Conservation (phyloP, 805 yeast genomes). For the Pichia deserticola region DNA sequence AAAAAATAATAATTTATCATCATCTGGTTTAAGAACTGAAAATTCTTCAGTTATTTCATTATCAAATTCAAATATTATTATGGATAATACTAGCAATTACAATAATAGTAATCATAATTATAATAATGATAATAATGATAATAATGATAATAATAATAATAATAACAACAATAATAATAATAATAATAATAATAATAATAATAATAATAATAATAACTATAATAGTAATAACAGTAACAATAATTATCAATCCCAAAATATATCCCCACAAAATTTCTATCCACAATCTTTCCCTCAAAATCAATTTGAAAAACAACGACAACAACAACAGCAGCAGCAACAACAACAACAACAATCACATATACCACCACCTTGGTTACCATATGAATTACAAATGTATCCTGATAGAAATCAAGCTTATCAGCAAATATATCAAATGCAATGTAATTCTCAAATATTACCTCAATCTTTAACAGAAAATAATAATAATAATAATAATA, state of each 20-base stretch:
- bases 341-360: background rate
- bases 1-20: conserved; percentile 4
- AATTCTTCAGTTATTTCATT: conserved; percentile 3
- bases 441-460: background rate
- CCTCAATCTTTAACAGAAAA: too few species aligned
- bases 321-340: background rate
- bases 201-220: background rate
- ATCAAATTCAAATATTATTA: background rate
- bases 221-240: background rate
- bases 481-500: too few species aligned
- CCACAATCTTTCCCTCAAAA: background rate
- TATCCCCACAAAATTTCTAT: too few species aligned
- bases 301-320: background rate
- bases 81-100: background rate
- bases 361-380: background rate
- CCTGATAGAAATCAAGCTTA: background rate
- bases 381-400: background rate
- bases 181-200: background rate
- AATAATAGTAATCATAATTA: too few species aligned
- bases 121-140: too few species aligned
- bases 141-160: background rate
- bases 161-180: background rate
- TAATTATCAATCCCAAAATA: background rate
- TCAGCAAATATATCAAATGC: background rate
- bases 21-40: background rate